Evolutionary conservation across 345 rosid species (phyloP), one percentile per base, ranked within the genome.

Genomic region (Populus simonii): DNA sequence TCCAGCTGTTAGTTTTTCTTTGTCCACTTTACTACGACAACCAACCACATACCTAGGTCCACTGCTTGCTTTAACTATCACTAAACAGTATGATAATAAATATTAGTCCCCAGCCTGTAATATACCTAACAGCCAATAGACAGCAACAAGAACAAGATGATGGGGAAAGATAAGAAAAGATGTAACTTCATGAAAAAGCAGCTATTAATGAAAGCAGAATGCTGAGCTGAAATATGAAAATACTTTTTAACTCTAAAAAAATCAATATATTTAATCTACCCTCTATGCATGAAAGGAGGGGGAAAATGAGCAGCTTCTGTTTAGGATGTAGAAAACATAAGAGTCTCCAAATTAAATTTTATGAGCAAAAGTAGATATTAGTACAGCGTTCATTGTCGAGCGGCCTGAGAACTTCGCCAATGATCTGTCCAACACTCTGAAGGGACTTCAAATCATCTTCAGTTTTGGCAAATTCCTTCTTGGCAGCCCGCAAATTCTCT

Each of bases 361-460:
- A 38, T 18, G 13, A 41, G 11, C 35, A 16, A 51, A 22, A 70
- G 49, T 25, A 67, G 15, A 70, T 67, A 74, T 8, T 33, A 43
- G 89, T 90, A 93, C 99, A 86, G 81, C 98, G 91, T 83, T 94
- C 99, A 65, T 91, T 91, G 84, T 96, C 99, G 2, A 94, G 92
- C 6, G 98, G 97, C 82, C 99, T 80, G 70, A 96, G 93, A 72
- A 96, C 99, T 89, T 94, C 99, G 36, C 99, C 99, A 47, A 96
- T 94, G 66, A 96, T 96, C 86, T 96, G 98, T 3, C 99, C 99
- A 78, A 96, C 98, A 86, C 99, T 96, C 82, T 96, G 99, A 78
- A 96, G 99, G 74, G 97, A 94, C 89, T 96, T 94, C 67, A 96
- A 86, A 83, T 96, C 99, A 86, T 96, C 99, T 81, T 96, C 97